A percentile compares a stretch with the other conserved stretches of the same genome.
phyloP scores from a whole-genome alignment of 768 basidiomycete species.

The Paxillus involutus region DNA sequence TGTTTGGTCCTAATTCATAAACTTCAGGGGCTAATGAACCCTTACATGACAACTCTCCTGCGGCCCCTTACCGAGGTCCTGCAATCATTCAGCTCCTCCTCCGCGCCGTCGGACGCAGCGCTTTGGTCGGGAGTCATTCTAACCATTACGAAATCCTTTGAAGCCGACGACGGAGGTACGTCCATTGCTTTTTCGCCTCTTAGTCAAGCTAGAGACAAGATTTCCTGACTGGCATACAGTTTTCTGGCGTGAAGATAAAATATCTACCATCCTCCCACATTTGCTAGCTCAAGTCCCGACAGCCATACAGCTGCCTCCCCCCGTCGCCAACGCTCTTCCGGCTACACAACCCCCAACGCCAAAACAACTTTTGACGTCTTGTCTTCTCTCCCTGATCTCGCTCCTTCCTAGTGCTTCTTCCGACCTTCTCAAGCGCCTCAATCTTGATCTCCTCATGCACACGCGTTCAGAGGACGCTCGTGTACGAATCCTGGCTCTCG shows the following conservation, averaged over 20 bases:
- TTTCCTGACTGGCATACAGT: conserved; percentile 38
- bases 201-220: neutral
- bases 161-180: conserved; percentile 80
- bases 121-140: conserved; percentile 68
- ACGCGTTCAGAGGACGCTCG: conserved; percentile 80
- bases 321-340: neutral
- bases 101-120: conserved; percentile 30
- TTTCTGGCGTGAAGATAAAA: conserved; percentile 88
- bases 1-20: conserved; percentile 1
- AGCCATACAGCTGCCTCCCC: conserved; percentile 33
- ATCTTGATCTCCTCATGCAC: conserved; percentile 82
- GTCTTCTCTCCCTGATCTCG: conserved; percentile 16
- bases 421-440: conserved; percentile 71
- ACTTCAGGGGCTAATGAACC: conserved; percentile 77
- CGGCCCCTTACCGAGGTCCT: conserved; percentile 66
- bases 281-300: conserved; percentile 68
- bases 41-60: conserved; percentile 82
- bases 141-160: conserved; percentile 67
- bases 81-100: conserved; percentile 41
- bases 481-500: conserved; percentile 69
- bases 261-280: conserved; percentile 57
- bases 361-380: conserved; percentile 10
- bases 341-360: conserved; percentile 4
- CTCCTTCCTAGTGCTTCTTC: conserved; percentile 19
- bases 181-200: neutral